These are phyloP conservation scores for Phytophthora macrochlamydospora DNA, from an alignment of 352 stramenopile genomes.

Conservation along the genomic window DNA sequence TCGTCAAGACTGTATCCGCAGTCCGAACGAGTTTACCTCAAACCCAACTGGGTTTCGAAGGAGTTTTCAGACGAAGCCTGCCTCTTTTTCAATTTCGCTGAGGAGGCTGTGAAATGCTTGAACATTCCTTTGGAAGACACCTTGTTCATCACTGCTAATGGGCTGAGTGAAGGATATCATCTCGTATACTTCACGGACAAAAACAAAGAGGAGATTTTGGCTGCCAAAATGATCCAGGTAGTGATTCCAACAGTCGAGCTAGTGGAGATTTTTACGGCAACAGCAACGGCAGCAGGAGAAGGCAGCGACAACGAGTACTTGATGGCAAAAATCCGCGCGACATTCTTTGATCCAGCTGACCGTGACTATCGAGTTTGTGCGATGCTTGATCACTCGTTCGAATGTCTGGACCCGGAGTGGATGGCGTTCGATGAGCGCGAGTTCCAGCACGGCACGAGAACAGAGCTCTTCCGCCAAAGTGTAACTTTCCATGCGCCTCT, in stretches of 20 bases:
- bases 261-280: conserved; percentile 22
- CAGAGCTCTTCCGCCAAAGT: conserved; percentile 24
- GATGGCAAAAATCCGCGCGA: conserved; percentile 40
- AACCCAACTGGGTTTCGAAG: conserved; percentile 35
- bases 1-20: conserved; percentile 33
- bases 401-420: conserved; percentile 38
- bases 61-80: conserved; percentile 36
- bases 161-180: conserved; percentile 36
- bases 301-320: conserved; percentile 15
- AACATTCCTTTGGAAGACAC: conserved; percentile 36
- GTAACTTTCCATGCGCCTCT: conserved; percentile 42
- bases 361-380: conserved; percentile 45
- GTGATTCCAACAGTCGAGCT: conserved; percentile 42
- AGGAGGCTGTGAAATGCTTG: conserved; percentile 18
- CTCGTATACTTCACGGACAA: conserved; percentile 48
- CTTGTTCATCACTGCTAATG: conserved; percentile 35
- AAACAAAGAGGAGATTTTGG: conserved; percentile 34
- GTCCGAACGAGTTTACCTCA: conserved; percentile 49
- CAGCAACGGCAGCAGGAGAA: conserved; percentile 1
- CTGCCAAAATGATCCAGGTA: conserved; percentile 44
- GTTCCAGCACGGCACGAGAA: conserved; percentile 11
- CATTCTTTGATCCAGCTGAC: conserved; percentile 49
- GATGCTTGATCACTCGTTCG: conserved; percentile 47
- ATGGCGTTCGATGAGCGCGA: conserved; percentile 30
- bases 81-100: conserved; percentile 32